Evolutionary conservation across 2,329 filamentous ascomycete species (phyloP).

Genomic region (Tolypocladium inflatum): DNA sequence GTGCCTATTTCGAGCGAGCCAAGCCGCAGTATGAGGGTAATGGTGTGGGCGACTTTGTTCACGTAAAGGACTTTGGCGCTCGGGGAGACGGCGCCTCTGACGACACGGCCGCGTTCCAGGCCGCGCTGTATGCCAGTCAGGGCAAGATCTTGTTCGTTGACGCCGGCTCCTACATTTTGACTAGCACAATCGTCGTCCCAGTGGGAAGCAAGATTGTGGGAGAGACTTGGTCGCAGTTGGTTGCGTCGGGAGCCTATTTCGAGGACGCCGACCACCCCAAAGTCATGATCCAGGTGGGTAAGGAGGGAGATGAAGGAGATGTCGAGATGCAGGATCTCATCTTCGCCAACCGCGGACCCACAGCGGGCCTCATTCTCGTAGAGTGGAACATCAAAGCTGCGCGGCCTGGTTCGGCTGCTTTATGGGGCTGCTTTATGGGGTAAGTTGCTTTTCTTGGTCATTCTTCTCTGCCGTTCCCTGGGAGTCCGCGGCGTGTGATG

Average conservation of each 20-base stretch:
- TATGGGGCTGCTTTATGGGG: slow-evolving; percentile 42
- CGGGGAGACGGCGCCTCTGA: slow-evolving; percentile 44
- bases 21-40: slow-evolving; percentile 43
- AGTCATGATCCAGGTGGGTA: slow-evolving; percentile 56
- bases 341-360: slow-evolving; percentile 54
- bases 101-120: slow-evolving; percentile 41
- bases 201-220: slow-evolving; percentile 23
- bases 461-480: too few species aligned
- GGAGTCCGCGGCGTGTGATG: too few species aligned
- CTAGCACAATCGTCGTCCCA: slow-evolving; percentile 22
- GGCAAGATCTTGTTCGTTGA: slow-evolving; percentile 28
- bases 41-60: slow-evolving; percentile 5
- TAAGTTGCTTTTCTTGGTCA: too few species aligned
- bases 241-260: slow-evolving; percentile 11
- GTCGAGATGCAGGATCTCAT: slow-evolving; percentile 64
- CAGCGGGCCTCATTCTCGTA: slow-evolving; percentile 58
- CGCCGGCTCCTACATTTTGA: slow-evolving; percentile 30
- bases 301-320: slow-evolving; percentile 47
- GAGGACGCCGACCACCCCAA: slow-evolving; percentile 30
- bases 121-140: slow-evolving; percentile 25
- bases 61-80: slow-evolving; percentile 18
- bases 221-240: slow-evolving; percentile 21
- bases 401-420: slow-evolving; percentile 3
- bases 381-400: slow-evolving; percentile 45
- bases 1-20: slow-evolving; percentile 33